These are phyloP conservation scores for Naganishia albida DNA, from an alignment of 1,284 basidiomycete species.

Conservation along the genomic window DNA sequence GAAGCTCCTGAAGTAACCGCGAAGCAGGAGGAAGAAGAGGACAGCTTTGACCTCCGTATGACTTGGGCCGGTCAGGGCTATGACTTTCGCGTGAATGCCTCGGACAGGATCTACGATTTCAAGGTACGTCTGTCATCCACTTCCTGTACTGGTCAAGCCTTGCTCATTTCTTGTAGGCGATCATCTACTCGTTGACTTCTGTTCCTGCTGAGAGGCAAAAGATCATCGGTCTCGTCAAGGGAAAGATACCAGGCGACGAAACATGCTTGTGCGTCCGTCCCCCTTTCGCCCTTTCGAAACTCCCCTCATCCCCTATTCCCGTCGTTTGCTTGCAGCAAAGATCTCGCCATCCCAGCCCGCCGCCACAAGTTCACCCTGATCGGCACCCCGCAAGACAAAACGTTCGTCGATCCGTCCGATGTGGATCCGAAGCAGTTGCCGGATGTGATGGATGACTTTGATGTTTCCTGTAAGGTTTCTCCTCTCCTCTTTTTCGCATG, in stretches of 20 bases:
- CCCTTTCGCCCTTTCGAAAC: slow-evolving; percentile 11
- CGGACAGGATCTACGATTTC: slow-evolving; percentile 52
- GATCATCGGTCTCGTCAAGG: slow-evolving; percentile 66
- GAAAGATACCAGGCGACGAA: slow-evolving; percentile 76
- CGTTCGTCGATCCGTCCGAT: slow-evolving; percentile 73
- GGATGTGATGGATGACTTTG: slow-evolving; percentile 66
- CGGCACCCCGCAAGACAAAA: slow-evolving; percentile 77
- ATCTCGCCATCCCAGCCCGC: slow-evolving; percentile 60
- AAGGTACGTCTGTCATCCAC: slow-evolving; percentile 22
- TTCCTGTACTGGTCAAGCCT: background rate
- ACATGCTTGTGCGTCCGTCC: slow-evolving; percentile 59
- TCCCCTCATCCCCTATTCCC: slow-evolving; percentile 3
- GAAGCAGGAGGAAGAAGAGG: slow-evolving; percentile 36
- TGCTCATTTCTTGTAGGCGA: slow-evolving; percentile 38
- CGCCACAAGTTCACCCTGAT: slow-evolving; percentile 75
- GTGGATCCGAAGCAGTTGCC: slow-evolving; percentile 36
- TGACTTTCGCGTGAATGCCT: slow-evolving; percentile 43
- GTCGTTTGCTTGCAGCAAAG: slow-evolving; percentile 51
- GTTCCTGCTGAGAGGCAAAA: slow-evolving; percentile 87
- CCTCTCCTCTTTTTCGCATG: slow-evolving; percentile 1
- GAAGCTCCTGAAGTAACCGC: background rate
- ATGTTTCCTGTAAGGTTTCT: slow-evolving; percentile 60
- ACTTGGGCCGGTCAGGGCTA: slow-evolving; percentile 47
- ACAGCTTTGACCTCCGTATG: slow-evolving; percentile 47
- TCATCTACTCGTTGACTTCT: slow-evolving; percentile 68